These are phyloP conservation scores for Pichia scutulata DNA, from an alignment of 805 yeast genomes.

Conservation along the genomic window DNA sequence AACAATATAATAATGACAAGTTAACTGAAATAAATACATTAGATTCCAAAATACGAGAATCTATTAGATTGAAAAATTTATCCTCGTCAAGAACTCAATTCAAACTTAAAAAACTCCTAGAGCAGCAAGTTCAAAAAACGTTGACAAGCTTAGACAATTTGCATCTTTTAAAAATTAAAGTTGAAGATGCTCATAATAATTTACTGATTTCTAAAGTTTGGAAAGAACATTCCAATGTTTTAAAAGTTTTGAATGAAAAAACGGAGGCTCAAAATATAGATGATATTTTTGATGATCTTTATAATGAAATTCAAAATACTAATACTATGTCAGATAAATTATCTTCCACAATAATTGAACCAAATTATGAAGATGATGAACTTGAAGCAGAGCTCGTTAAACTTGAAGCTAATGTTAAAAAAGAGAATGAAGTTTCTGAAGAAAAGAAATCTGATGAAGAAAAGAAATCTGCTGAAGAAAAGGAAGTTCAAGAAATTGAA, in stretches of 20 bases:
- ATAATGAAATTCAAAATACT: constrained; percentile 14
- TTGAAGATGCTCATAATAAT: constrained; percentile 25
- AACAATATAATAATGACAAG: constrained; percentile 13
- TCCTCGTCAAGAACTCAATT: constrained; percentile 20
- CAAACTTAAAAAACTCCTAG: constrained; percentile 17
- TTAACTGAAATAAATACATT: constrained; percentile 8
- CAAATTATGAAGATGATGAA: constrained; percentile 16
- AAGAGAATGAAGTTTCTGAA: background rate
- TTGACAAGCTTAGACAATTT: constrained; percentile 19
- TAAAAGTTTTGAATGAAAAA: constrained; percentile 20
- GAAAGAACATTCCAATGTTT: constrained; percentile 19
- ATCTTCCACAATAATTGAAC: constrained; percentile 4
- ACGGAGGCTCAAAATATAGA: constrained; percentile 16
- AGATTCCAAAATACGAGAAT: constrained; percentile 9
- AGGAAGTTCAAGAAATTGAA: constrained; percentile 5
- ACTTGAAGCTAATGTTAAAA: constrained; percentile 9
- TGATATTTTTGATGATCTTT: constrained; percentile 15
- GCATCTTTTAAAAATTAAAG: constrained; percentile 15
- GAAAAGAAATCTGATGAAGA: too few species aligned
- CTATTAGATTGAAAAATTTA: constrained; percentile 14
- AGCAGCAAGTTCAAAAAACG: constrained; percentile 17
- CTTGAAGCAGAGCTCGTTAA: constrained; percentile 19
- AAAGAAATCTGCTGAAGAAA: too few species aligned
- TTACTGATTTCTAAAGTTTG: constrained; percentile 17
- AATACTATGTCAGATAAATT: constrained; percentile 15